Base-by-base conservation (phyloP, 257 asterid species). In the Solanum arcanum region DNA sequence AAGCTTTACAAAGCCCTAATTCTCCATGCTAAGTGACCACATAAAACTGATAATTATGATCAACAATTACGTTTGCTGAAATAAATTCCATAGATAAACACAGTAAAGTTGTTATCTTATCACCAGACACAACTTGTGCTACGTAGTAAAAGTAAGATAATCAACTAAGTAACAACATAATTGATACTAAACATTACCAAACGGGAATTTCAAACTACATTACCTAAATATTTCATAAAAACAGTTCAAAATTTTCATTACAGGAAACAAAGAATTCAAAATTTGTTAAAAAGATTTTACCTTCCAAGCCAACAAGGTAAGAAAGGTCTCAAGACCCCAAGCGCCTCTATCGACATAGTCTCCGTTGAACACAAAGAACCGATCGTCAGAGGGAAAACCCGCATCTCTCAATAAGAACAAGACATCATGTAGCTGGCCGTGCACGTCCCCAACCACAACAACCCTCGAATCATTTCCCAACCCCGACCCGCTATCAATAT, bases 311-410 rank as follows among this genome's bases (percentile, higher is more conserved):
- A 96, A 91, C 88, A 97, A 87, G 39, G 92, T 86, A 42, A 97
- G 88, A 59, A 95, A 97, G 70, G 95, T 95, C 92, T 97, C 99
- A 76, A 97, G 98, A 66, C 99, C 99, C 99, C 99, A 96, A 70
- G 99, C 99, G 68, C 99, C 99, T 78, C 99, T 89, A 88, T 97
- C 99, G 69, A 97, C 99, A 87, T 97, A 97, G 90, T 97, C 99
- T 69, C 99, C 99, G 82, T 97, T 97, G 89, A 97, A 97, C 83
- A 97, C 99, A 89, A 96, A 95, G 90, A 96, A 72, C 6, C 98
- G 94, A 91, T 94, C 94, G 14, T 96, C 98, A 8, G 86, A 87
- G 0, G 99, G 99, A 86, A 88, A 95, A 10, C 99, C 98, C 0
- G 98, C 96, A 27, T 94, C 94, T 72, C 86, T 93, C 88, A 97